phyloP scores from a whole-genome alignment of 345 rosid genomes.

The Triadica sebifera region DNA sequence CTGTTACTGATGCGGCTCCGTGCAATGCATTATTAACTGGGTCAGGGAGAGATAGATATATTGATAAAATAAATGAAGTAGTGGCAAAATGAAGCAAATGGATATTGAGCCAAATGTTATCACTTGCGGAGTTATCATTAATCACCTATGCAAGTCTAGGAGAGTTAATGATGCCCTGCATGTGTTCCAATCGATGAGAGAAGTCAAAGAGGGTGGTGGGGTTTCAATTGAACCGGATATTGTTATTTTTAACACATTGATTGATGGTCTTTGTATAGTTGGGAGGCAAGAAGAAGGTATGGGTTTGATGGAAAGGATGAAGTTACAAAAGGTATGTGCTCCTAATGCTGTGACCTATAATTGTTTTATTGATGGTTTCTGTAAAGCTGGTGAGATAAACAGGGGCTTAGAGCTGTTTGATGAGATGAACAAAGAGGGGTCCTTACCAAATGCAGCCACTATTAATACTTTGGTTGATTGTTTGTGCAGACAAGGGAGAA shows the following conservation, averaged over 20 bases:
- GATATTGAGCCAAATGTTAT: conserved; percentile 48
- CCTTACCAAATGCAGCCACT: conserved; percentile 51
- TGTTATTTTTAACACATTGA: conserved; percentile 57
- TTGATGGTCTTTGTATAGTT: conserved; percentile 70
- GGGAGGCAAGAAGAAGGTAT: conserved; percentile 80
- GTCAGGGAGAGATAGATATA: conserved; percentile 45
- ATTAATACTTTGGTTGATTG: conserved; percentile 60
- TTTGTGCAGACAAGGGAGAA: conserved; percentile 66
- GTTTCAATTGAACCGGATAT: conserved; percentile 55
- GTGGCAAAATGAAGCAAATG: conserved; percentile 55
- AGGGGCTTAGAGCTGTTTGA: conserved; percentile 50
- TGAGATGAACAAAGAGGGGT: conserved; percentile 54
- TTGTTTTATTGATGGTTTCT: conserved; percentile 68
- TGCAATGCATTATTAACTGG: conserved; percentile 62
- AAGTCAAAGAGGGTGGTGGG: conserved; percentile 32
- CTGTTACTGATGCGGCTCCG: conserved; percentile 42
- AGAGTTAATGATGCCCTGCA: conserved; percentile 62
- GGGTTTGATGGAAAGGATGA: conserved; percentile 53
- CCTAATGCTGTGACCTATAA: conserved; percentile 60
- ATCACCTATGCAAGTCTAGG: conserved; percentile 54
- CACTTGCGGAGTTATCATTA: conserved; percentile 65
- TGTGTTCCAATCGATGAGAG: conserved; percentile 48
- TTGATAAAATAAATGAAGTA: conserved; percentile 52
- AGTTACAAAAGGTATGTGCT: conserved; percentile 34
- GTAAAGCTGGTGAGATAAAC: conserved; percentile 62